Percentiles rank a stretch among this genome's conserved stretches.
These are phyloP conservation scores for Leccinum arenicola DNA, from an alignment of 768 basidiomycete species.

Conservation along the genomic window DNA sequence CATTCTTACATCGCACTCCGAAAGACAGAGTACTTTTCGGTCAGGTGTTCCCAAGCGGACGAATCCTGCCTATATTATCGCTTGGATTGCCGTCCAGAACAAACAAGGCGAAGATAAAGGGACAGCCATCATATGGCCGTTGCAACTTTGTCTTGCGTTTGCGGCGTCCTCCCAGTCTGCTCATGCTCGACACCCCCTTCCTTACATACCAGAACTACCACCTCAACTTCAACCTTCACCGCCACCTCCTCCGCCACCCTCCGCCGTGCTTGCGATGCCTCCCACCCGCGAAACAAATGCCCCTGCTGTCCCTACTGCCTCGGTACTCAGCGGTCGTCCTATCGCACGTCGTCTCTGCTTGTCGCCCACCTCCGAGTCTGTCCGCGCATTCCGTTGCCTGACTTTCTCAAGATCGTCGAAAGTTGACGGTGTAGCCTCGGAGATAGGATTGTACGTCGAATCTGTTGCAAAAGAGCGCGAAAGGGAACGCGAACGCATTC, in stretches of 20 bases:
- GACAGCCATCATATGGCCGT: slow-evolving; percentile 69
- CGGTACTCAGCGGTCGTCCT: slow-evolving; percentile 21
- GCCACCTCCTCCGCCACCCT: slow-evolving; percentile 37
- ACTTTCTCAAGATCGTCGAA: slow-evolving; percentile 50
- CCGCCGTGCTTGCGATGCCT: slow-evolving; percentile 26
- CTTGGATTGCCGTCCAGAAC: slow-evolving; percentile 73
- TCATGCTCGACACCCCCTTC: slow-evolving; percentile 42
- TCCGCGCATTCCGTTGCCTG: slow-evolving; percentile 47
- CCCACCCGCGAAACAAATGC: slow-evolving; percentile 12
- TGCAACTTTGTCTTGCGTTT: slow-evolving; percentile 52
- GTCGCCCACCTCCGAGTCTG: slow-evolving; percentile 38
- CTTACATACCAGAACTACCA: slow-evolving; percentile 63
- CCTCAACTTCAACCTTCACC: slow-evolving; percentile 57
- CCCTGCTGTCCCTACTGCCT: background rate
- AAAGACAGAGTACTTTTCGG: slow-evolving; percentile 22
- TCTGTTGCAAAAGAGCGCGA: slow-evolving; percentile 74
- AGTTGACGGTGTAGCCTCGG: slow-evolving; percentile 51
- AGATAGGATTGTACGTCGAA: slow-evolving; percentile 72
- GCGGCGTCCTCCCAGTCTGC: slow-evolving; percentile 34
- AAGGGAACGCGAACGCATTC: slow-evolving; percentile 69
- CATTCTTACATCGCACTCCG: slow-evolving; percentile 8
- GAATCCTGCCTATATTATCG: slow-evolving; percentile 51
- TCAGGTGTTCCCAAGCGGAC: slow-evolving; percentile 16
- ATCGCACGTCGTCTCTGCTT: slow-evolving; percentile 33
- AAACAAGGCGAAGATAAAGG: slow-evolving; percentile 82